Evolutionary conservation across 83 land plant genomes (phyloP).

Genomic region (Picea engelmannii): DNA sequence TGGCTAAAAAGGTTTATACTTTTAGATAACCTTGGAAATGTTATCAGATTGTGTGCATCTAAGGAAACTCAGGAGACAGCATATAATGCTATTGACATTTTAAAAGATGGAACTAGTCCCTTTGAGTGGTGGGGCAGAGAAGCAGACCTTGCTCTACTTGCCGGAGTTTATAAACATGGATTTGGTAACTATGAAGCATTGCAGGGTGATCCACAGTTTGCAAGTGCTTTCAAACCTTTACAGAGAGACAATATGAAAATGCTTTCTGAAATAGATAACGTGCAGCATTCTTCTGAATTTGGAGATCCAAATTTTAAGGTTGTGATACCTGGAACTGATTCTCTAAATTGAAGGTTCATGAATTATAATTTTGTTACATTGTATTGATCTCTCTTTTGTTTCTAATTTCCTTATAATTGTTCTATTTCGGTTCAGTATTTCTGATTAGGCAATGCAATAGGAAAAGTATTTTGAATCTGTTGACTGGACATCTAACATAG

Average conservation of each 20-base stretch:
- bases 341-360: conserved; percentile 8
- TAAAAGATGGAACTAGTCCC: conserved; percentile 42
- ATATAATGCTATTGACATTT: conserved; percentile 36
- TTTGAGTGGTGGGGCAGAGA: conserved; percentile 43
- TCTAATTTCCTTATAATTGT: not conserved
- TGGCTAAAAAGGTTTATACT: conserved; percentile 42
- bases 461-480: not conserved
- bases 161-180: conserved; percentile 47
- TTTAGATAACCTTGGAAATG: conserved; percentile 40
- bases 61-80: conserved; percentile 42
- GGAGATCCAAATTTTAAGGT: conserved; percentile 6
- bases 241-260: conserved; percentile 12
- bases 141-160: conserved; percentile 39
- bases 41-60: conserved; percentile 34
- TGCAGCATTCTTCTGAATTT: not conserved
- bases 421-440: not conserved
- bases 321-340: conserved; percentile 10
- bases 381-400: not conserved
- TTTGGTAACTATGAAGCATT: conserved; percentile 48
- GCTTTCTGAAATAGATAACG: not conserved
- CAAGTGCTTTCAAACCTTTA: conserved; percentile 32
- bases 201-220: conserved; percentile 33
- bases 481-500: not conserved
- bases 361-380: not conserved
- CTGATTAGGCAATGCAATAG: not conserved